Percentiles rank a stretch among this genome's conserved stretches.
Evolutionary conservation across 139 green algal species (phyloP).

Genomic region (Chlorella vulgaris): DNA sequence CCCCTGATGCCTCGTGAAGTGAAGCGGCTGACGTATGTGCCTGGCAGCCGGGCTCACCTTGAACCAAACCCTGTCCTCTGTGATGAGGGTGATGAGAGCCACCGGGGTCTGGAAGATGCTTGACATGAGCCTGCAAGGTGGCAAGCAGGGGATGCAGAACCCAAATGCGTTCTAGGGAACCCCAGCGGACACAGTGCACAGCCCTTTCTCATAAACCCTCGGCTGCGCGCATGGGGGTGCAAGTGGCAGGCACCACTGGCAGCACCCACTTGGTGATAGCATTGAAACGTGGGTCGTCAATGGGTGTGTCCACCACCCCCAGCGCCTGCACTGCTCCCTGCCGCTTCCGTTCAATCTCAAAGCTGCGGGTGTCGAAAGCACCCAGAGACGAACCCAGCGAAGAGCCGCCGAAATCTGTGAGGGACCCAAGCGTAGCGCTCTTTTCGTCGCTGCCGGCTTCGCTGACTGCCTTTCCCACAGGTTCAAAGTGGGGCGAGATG

Average conservation of each 20-base stretch:
- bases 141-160: background rate
- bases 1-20: too few relatives aligned
- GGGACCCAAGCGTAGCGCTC: background rate
- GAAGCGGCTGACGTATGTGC: background rate
- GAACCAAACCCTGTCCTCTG: slow-evolving; percentile 40
- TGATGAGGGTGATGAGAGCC: slow-evolving; percentile 40
- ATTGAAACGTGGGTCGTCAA: slow-evolving; percentile 26
- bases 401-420: background rate
- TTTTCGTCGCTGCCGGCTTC: background rate
- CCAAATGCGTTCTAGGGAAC: background rate
- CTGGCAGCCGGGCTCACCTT: background rate
- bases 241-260: background rate
- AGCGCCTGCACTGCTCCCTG: background rate
- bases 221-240: background rate
- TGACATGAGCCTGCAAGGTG: slow-evolving; percentile 24
- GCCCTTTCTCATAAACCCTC: background rate
- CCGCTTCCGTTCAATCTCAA: slow-evolving; percentile 1
- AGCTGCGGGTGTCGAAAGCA: slow-evolving; percentile 1
- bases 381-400: background rate
- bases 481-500: background rate
- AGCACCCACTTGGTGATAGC: slow-evolving; percentile 32
- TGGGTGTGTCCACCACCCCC: slow-evolving; percentile 21
- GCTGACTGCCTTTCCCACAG: background rate
- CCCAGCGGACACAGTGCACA: background rate
- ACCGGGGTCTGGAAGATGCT: slow-evolving; percentile 38